Conservation (phyloP, 495 filamentous ascomycete species). For the Tuber indicum region DNA sequence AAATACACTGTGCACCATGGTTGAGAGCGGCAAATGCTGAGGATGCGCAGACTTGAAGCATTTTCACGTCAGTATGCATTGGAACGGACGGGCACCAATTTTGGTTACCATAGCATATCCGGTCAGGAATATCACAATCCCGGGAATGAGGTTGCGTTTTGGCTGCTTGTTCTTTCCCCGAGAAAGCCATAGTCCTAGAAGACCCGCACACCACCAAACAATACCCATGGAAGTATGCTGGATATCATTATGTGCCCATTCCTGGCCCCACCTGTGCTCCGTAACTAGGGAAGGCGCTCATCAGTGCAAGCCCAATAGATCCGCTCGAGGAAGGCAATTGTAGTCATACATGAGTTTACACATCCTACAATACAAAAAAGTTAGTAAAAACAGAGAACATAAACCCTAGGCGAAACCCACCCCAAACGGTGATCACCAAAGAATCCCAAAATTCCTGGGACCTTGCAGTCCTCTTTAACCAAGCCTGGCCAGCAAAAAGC, state of each 20-base stretch:
- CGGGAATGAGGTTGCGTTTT: slow-evolving; percentile 87
- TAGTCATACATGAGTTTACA: slow-evolving; percentile 67
- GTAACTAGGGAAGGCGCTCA: slow-evolving; percentile 52
- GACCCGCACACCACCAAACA: slow-evolving; percentile 91
- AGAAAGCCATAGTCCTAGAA: slow-evolving; percentile 88
- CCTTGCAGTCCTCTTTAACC: slow-evolving; percentile 74
- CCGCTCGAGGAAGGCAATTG: not conserved
- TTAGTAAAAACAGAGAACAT: not conserved
- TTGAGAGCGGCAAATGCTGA: slow-evolving; percentile 72
- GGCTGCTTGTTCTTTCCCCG: slow-evolving; percentile 72
- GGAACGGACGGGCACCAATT: not conserved
- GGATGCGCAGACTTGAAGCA: slow-evolving; percentile 60
- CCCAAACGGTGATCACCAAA: slow-evolving; percentile 83
- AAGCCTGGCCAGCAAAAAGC: slow-evolving; percentile 78
- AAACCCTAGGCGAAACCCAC: slow-evolving; percentile 37
- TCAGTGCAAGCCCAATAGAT: not conserved
- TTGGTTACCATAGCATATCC: slow-evolving; percentile 75
- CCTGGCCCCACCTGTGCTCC: slow-evolving; percentile 84
- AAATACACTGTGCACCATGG: slow-evolving; percentile 84
- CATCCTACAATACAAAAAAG: slow-evolving; percentile 43
- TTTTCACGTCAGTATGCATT: slow-evolving; percentile 1
- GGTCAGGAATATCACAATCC: slow-evolving; percentile 80
- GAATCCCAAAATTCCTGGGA: slow-evolving; percentile 98
- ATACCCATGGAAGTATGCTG: slow-evolving; percentile 97
- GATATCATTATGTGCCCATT: slow-evolving; percentile 91